A percentile compares a stretch with the other conserved stretches of the same genome.
Conservation (phyloP, 192 early-diverging fungal species). For the Backusella circina region DNA sequence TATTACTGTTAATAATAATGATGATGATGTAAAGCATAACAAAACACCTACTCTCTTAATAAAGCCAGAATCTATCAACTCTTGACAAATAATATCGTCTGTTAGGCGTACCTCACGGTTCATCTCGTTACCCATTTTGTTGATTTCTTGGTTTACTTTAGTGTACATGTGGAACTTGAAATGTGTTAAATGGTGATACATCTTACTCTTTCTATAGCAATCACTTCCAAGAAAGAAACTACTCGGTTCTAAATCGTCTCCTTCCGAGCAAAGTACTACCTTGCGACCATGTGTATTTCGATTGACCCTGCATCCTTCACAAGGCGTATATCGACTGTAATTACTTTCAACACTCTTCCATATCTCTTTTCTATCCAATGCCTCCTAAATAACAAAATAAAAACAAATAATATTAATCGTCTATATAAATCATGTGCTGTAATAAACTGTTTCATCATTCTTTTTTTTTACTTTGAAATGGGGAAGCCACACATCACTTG, state of each 20-base stretch:
- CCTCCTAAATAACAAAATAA: background rate
- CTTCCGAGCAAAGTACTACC: background rate
- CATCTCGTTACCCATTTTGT: background rate
- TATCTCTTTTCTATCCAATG: constrained; percentile 2
- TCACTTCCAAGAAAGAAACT: constrained; percentile 7
- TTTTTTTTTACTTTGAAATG: constrained; percentile 13
- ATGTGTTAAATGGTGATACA: constrained; percentile 2
- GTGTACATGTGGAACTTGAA: constrained; percentile 14
- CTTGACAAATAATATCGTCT: background rate
- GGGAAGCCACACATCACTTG: constrained; percentile 15
- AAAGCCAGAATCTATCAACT: background rate
- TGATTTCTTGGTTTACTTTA: constrained; percentile 4
- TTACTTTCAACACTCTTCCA: background rate
- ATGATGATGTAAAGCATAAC: background rate
- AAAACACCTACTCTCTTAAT: background rate
- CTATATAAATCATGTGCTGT: background rate
- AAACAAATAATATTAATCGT: background rate
- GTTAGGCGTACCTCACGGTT: background rate
- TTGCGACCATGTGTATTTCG: constrained; percentile 4
- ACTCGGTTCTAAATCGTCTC: background rate
- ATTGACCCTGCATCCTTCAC: constrained; percentile 10
- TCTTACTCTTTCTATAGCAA: constrained; percentile 2
- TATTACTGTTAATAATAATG: background rate
- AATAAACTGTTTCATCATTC: background rate
- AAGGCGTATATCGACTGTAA: background rate